Conservation (phyloP, 495 filamentous ascomycete species). For the Hypoxylon perforatum region DNA sequence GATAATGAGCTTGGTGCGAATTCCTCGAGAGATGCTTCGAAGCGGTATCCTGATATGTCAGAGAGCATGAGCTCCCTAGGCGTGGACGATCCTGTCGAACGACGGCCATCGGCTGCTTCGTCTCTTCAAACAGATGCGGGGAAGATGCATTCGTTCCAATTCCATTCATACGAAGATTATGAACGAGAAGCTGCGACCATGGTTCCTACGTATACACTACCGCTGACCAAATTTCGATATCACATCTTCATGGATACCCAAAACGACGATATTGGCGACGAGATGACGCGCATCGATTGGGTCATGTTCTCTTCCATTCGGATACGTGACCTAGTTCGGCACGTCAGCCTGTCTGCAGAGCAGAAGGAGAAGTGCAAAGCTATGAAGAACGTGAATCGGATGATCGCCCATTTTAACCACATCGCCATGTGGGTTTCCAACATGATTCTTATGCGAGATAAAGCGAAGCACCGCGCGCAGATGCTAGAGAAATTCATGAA, state of each 20-base stretch:
- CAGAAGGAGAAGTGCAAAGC: conserved; percentile 81
- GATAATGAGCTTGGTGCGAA: conserved; percentile 25
- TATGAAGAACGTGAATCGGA: conserved; percentile 87
- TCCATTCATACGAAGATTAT: conserved; percentile 75
- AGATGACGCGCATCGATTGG: conserved; percentile 97
- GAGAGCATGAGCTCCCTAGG: conserved; percentile 57
- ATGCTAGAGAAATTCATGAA: conserved; percentile 95
- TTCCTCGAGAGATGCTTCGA: conserved; percentile 29
- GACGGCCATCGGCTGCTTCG: conserved; percentile 60
- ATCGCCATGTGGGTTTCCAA: conserved; percentile 91
- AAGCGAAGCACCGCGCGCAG: conserved; percentile 91
- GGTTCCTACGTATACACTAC: conserved; percentile 67
- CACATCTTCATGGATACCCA: conserved; percentile 82
- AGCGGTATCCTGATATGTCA: conserved; percentile 47
- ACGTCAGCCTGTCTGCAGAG: conserved; percentile 79
- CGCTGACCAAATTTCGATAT: conserved; percentile 82
- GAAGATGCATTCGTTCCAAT: conserved; percentile 59
- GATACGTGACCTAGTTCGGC: conserved; percentile 91
- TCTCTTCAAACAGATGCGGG: conserved; percentile 40
- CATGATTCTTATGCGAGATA: conserved; percentile 91
- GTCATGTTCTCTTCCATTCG: conserved; percentile 95
- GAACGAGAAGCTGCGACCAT: conserved; percentile 76
- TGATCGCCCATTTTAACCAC: conserved; percentile 97
- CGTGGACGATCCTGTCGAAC: conserved; percentile 55
- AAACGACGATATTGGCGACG: conserved; percentile 85